A percentile compares a stretch with the other conserved stretches of the same genome.
Conservation (phyloP, 805 yeast species). For the Tetrapisispora iriomotensis region DNA sequence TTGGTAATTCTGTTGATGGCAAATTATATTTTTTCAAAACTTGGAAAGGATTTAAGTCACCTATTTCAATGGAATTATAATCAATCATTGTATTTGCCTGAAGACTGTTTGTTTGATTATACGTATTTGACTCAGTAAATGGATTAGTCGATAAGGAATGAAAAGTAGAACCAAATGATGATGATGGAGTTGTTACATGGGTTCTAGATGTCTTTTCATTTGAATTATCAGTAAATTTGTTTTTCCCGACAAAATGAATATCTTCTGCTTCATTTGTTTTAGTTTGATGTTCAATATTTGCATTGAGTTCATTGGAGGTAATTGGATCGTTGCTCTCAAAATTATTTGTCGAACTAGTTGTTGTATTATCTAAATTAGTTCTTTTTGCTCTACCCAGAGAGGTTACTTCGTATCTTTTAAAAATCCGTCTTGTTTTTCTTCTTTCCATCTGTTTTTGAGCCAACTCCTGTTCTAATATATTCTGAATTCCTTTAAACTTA, state of each 20-base stretch:
- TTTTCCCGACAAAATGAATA: not conserved
- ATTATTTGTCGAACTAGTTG: not conserved
- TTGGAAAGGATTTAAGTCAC: constrained; percentile 34
- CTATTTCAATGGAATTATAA: constrained; percentile 25
- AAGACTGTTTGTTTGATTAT: not conserved
- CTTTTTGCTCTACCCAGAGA: constrained; percentile 28
- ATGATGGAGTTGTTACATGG: constrained; percentile 1
- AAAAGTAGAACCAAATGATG: not conserved
- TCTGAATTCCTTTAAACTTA: constrained; percentile 18
- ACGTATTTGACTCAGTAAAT: not conserved
- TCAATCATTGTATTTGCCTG: constrained; percentile 4
- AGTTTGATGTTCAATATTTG: too few species aligned
- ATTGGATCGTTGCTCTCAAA: not conserved
- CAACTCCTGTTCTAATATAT: constrained; percentile 20
- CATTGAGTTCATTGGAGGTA: not conserved
- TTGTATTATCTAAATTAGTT: constrained; percentile 7
- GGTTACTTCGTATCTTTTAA: constrained; percentile 17
- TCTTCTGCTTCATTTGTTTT: not conserved
- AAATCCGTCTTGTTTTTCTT: constrained; percentile 20
- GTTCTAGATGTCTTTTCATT: not conserved
- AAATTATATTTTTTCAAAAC: constrained; percentile 30
- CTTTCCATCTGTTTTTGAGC: constrained; percentile 19
- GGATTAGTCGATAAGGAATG: not conserved
- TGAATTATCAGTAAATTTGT: not conserved
- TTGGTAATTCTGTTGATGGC: constrained; percentile 31